Conservation (phyloP, 257 asterid species). For the Penstemon eatonii region DNA sequence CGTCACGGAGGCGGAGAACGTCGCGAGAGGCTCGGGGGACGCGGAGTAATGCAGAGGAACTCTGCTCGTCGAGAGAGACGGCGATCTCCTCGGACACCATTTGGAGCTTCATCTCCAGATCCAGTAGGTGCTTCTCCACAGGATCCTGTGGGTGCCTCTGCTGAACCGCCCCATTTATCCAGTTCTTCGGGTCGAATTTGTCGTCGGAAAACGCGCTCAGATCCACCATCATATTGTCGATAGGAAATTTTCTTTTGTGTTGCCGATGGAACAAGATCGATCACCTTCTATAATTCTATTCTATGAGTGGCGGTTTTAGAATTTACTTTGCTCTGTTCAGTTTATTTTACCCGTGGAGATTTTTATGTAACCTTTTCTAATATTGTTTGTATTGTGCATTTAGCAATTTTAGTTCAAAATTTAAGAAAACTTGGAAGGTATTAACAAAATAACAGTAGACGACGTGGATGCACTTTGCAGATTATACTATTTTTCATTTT, state of each 20-base stretch:
- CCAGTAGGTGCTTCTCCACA: constrained; percentile 84
- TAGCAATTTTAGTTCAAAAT: too few relatives aligned
- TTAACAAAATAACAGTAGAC: too few relatives aligned
- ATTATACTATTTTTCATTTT: too few relatives aligned
- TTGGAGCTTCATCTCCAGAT: constrained; percentile 98
- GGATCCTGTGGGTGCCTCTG: constrained; percentile 90
- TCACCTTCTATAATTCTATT: neutral
- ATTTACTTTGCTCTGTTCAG: too few relatives aligned
- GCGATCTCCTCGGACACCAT: constrained; percentile 96
- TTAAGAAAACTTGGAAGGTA: too few relatives aligned
- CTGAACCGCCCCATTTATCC: constrained; percentile 87
- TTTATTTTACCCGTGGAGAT: too few relatives aligned
- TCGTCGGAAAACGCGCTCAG: constrained; percentile 83
- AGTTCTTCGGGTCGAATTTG: constrained; percentile 90
- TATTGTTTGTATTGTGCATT: too few relatives aligned
- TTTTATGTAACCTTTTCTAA: too few relatives aligned
- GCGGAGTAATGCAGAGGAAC: constrained; percentile 87
- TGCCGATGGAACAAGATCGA: constrained; percentile 33
- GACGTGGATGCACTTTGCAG: too few relatives aligned
- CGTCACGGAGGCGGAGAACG: constrained; percentile 88
- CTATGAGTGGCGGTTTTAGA: constrained; percentile 24
- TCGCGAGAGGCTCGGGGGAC: constrained; percentile 94
- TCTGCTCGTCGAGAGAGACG: constrained; percentile 92
- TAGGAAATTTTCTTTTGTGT: neutral
- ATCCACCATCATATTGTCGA: constrained; percentile 75